phyloP scores from a whole-genome alignment of 345 rosid genomes.

The Syzygium grande region DNA sequence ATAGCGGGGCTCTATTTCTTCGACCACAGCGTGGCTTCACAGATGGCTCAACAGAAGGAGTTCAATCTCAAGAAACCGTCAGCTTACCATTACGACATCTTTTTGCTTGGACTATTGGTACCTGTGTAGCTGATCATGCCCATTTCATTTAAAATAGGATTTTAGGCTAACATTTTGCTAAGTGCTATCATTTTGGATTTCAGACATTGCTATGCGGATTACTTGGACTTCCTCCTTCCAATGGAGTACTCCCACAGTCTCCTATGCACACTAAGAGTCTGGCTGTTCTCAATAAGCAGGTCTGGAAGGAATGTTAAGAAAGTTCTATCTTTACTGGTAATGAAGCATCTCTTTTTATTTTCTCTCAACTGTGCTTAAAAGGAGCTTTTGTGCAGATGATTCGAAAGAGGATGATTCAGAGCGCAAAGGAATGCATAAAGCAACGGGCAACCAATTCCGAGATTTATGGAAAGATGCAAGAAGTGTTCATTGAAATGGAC shows the following conservation, averaged over 20 bases:
- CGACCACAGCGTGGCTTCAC: slow-evolving; percentile 86
- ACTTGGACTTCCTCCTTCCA: slow-evolving; percentile 87
- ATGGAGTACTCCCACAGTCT: slow-evolving; percentile 88
- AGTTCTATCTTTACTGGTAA: not conserved
- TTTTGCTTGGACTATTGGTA: slow-evolving; percentile 67
- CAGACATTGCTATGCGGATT: slow-evolving; percentile 81
- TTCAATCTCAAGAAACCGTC: slow-evolving; percentile 74
- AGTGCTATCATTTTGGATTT: not conserved
- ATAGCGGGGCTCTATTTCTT: slow-evolving; percentile 85
- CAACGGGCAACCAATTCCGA: slow-evolving; percentile 56
- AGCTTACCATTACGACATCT: slow-evolving; percentile 76
- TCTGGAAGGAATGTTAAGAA: slow-evolving; percentile 2
- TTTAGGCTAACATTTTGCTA: not conserved
- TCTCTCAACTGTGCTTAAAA: slow-evolving; percentile 3
- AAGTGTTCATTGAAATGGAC: slow-evolving; percentile 65
- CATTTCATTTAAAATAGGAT: not conserved
- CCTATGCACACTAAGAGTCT: slow-evolving; percentile 93
- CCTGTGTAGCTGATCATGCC: not conserved
- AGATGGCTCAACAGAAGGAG: slow-evolving; percentile 82
- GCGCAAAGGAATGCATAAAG: slow-evolving; percentile 62
- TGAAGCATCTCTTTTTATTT: not conserved
- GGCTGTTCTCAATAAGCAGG: slow-evolving; percentile 69
- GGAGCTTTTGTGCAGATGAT: slow-evolving; percentile 16
- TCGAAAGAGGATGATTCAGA: slow-evolving; percentile 68
- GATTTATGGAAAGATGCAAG: slow-evolving; percentile 75